These are phyloP conservation scores for Aspergillus fructus DNA, from an alignment of 2,329 filamentous ascomycete species.

Conservation along the genomic window DNA sequence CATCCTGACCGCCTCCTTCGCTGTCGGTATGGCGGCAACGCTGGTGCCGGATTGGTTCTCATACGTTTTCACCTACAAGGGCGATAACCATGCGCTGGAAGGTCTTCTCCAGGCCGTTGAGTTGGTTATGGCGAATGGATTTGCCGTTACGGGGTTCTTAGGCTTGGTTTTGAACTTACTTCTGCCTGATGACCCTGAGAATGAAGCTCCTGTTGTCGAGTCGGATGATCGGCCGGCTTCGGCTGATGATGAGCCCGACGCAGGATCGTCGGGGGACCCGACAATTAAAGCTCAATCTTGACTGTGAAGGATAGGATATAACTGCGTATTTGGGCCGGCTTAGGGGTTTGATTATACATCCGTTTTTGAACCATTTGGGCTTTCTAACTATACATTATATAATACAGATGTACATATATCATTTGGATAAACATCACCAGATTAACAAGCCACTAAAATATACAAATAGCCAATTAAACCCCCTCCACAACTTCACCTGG, in stretches of 20 bases:
- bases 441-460: neutral
- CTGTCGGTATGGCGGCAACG: slow-evolving; percentile 58
- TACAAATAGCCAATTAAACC: slow-evolving; percentile 15
- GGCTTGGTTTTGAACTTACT: slow-evolving; percentile 71
- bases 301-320: neutral
- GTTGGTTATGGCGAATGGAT: slow-evolving; percentile 66
- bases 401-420: neutral
- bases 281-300: neutral
- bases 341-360: neutral
- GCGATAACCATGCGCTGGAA: slow-evolving; percentile 68
- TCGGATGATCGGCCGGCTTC: slow-evolving; percentile 23
- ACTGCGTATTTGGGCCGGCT: no score
- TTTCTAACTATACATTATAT: neutral
- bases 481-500: slow-evolving; percentile 33
- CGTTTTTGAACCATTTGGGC: neutral
- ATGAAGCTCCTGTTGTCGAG: slow-evolving; percentile 45
- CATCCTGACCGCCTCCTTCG: slow-evolving; percentile 62
- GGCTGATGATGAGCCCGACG: slow-evolving; percentile 9
- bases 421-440: neutral
- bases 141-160: slow-evolving; percentile 67
- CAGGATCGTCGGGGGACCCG: neutral
- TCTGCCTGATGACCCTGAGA: slow-evolving; percentile 74
- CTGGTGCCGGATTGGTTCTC: slow-evolving; percentile 50
- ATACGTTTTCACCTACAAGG: slow-evolving; percentile 47
- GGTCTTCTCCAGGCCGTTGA: slow-evolving; percentile 52